phyloP scores from a whole-genome alignment of 768 basidiomycete species.

The Boletus fagicola region DNA sequence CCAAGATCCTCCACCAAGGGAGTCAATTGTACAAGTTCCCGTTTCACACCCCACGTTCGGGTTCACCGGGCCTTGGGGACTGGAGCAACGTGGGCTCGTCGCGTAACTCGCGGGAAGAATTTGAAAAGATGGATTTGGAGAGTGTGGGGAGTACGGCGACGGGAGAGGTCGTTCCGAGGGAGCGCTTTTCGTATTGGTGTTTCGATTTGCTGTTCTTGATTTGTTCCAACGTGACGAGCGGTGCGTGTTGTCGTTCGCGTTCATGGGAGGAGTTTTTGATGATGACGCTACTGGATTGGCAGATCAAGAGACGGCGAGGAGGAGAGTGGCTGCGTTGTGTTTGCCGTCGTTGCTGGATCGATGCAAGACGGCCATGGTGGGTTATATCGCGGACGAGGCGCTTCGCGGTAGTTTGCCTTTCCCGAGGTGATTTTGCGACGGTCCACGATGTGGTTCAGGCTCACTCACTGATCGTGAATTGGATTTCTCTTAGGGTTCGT shows the following conservation, averaged over 20 bases:
- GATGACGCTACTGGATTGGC: neutral
- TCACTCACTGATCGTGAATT: neutral
- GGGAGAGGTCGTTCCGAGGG: constrained; percentile 60
- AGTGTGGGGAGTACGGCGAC: constrained; percentile 59
- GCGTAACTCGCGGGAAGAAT: constrained; percentile 22
- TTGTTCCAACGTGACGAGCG: constrained; percentile 64
- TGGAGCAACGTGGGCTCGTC: constrained; percentile 10
- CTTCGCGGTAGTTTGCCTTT: constrained; percentile 88
- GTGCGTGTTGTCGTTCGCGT: constrained; percentile 33
- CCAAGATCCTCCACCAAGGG: constrained; percentile 69
- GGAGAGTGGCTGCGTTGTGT: constrained; percentile 69
- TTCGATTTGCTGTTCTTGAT: constrained; percentile 83
- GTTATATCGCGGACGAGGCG: constrained; percentile 81
- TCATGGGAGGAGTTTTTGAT: neutral
- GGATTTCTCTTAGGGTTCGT: constrained; percentile 50
- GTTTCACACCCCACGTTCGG: constrained; percentile 3
- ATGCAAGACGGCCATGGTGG: constrained; percentile 63
- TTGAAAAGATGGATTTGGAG: constrained; percentile 40
- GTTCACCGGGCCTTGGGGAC: constrained; percentile 11
- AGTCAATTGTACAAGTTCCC: constrained; percentile 55
- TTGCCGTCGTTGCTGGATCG: constrained; percentile 73
- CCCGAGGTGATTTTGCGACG: constrained; percentile 53
- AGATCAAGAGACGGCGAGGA: constrained; percentile 63
- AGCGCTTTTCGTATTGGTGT: constrained; percentile 92
- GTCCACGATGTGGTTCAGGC: neutral